Conservation (phyloP, 2,329 filamentous ascomycete genomes). For the Harringtonia lauricola region DNA sequence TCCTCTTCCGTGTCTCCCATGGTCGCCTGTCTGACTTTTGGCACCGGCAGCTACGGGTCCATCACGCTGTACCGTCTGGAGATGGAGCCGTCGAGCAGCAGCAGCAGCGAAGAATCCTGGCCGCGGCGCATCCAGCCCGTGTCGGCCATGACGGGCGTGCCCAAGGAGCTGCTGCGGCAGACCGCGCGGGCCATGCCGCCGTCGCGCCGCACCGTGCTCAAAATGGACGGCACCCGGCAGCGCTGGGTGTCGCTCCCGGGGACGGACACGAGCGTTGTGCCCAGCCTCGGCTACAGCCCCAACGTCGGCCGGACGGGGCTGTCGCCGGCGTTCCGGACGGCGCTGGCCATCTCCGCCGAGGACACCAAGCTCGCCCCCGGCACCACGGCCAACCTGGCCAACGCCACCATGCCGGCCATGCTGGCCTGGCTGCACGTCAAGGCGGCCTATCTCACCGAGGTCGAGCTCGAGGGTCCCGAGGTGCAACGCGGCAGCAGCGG, state of each 20-base stretch:
- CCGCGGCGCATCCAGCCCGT: conserved; percentile 12
- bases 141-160: conserved; percentile 12
- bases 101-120: conserved; percentile 1
- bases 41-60: conserved; percentile 7
- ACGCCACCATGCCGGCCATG: conserved; percentile 12
- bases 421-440: conserved; percentile 14
- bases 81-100: conserved; percentile 2
- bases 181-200: conserved; percentile 9
- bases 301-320: conserved; percentile 6
- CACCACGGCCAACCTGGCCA: conserved; percentile 9
- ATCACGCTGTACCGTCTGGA: conserved; percentile 13
- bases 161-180: conserved; percentile 12
- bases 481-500: conserved; percentile 8
- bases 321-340: conserved; percentile 1
- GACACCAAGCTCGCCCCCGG: conserved; percentile 4
- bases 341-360: conserved; percentile 2
- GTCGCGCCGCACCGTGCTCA: conserved; percentile 10
- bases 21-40: conserved; percentile 12
- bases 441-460: conserved; percentile 8
- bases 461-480: conserved; percentile 10
- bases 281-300: conserved; percentile 8
- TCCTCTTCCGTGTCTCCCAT: conserved; percentile 1
- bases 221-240: conserved; percentile 1
- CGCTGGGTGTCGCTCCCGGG: conserved; percentile 10
- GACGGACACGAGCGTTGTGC: conserved; percentile 2